Evolutionary conservation across 768 basidiomycete genomes (phyloP).

Genomic region (Collybia nuda): DNA sequence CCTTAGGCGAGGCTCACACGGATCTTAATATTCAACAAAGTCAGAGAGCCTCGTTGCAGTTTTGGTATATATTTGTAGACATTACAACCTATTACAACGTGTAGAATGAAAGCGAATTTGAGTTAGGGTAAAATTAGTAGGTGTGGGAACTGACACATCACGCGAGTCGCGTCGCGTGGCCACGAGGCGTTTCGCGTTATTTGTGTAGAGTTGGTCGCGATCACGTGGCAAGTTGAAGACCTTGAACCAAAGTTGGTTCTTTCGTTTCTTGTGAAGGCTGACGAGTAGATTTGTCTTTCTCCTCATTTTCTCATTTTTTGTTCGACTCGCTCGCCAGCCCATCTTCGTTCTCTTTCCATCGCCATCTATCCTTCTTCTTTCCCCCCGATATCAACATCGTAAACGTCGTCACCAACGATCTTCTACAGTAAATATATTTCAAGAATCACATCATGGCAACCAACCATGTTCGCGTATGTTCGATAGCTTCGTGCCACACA

Average conservation of each 20-base stretch:
- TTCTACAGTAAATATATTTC: conserved; percentile 21
- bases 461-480: conserved; percentile 59
- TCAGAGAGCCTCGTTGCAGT: neutral
- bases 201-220: conserved; percentile 27
- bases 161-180: conserved; percentile 26
- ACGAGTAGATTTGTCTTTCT: conserved; percentile 28
- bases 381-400: conserved; percentile 18
- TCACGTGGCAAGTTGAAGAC: conserved; percentile 34
- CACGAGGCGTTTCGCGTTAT: conserved; percentile 28
- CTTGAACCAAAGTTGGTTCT: conserved; percentile 22
- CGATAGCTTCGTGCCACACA: conserved; percentile 9
- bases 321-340: conserved; percentile 16
- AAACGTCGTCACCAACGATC: conserved; percentile 17
- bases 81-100: neutral
- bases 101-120: too few relatives aligned
- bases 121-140: neutral
- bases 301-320: conserved; percentile 23
- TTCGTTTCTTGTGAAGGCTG: conserved; percentile 34
- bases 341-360: conserved; percentile 16
- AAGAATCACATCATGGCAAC: conserved; percentile 50
- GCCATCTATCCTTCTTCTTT: conserved; percentile 29
- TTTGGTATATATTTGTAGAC: neutral
- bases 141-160: conserved; percentile 13
- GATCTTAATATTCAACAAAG: neutral
- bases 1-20: neutral